These are phyloP conservation scores for Nakazawaea wickerhamii DNA, from an alignment of 805 yeast species.

Conservation along the genomic window DNA sequence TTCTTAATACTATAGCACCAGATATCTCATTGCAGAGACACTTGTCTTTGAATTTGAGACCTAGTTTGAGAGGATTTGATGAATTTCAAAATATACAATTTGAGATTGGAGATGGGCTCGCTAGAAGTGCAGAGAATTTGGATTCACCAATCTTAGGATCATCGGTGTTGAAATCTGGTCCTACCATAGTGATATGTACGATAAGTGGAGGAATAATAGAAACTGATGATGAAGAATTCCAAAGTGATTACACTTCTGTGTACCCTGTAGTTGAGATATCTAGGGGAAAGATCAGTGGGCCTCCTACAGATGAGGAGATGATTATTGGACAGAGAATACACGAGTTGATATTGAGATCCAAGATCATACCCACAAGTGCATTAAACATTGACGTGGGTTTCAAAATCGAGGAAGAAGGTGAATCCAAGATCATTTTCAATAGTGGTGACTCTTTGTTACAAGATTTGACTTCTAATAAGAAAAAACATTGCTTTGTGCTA, in stretches of 20 bases:
- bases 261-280: constrained; percentile 75
- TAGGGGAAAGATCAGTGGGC: constrained; percentile 64
- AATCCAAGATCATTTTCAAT: constrained; percentile 39
- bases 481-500: constrained; percentile 52
- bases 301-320: constrained; percentile 86
- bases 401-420: constrained; percentile 40
- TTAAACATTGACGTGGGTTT: constrained; percentile 51
- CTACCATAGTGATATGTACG: constrained; percentile 68
- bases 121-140: constrained; percentile 27
- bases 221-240: constrained; percentile 37
- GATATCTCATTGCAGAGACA: constrained; percentile 79
- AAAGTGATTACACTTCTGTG: constrained; percentile 36
- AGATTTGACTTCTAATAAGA: constrained; percentile 29
- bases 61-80: constrained; percentile 60
- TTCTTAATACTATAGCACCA: constrained; percentile 80
- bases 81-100: constrained; percentile 63
- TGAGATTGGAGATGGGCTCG: constrained; percentile 30
- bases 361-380: constrained; percentile 43
- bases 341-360: constrained; percentile 54
- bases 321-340: constrained; percentile 59
- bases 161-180: constrained; percentile 62
- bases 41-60: constrained; percentile 68
- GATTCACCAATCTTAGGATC: constrained; percentile 51
- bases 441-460: constrained; percentile 31
- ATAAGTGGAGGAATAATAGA: constrained; percentile 66